Evolutionary conservation across 495 filamentous ascomycete genomes (phyloP).

Genomic region (Neurospora sublineolata): DNA sequence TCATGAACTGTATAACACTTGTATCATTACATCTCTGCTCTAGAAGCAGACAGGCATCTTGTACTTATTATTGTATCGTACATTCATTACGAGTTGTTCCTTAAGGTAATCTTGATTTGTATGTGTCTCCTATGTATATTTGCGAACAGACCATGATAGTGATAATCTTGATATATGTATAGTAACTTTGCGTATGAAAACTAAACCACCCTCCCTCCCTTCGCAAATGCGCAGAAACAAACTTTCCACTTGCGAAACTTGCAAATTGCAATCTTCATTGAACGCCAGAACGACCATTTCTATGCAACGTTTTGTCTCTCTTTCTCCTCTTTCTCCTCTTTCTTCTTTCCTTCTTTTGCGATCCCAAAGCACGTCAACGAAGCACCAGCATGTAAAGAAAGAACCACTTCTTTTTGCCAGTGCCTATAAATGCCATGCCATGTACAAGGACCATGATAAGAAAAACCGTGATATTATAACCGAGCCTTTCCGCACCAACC

Average conservation of each 20-base stretch:
- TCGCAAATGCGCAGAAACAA: neutral
- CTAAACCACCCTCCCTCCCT: neutral
- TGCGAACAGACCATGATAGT: neutral
- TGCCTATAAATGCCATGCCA: neutral
- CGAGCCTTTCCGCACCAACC: neutral
- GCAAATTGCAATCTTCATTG: neutral
- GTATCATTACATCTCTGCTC: neutral
- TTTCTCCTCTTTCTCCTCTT: neutral
- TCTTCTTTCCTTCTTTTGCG: neutral
- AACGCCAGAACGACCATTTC: conserved; percentile 15
- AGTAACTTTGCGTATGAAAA: neutral
- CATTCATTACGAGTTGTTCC: neutral
- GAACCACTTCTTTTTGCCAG: neutral
- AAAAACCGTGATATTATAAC: conserved; percentile 2
- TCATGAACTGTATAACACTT: neutral
- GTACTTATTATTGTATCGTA: neutral
- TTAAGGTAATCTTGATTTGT: neutral
- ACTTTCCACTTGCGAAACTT: neutral
- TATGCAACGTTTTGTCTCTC: conserved; percentile 11
- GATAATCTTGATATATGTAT: neutral
- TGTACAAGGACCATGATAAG: neutral
- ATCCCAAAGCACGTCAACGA: neutral
- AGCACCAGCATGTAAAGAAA: neutral
- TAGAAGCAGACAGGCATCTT: neutral
- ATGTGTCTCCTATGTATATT: neutral